phyloP scores from a whole-genome alignment of 345 rosid species.

The Lumnitzera littorea region DNA sequence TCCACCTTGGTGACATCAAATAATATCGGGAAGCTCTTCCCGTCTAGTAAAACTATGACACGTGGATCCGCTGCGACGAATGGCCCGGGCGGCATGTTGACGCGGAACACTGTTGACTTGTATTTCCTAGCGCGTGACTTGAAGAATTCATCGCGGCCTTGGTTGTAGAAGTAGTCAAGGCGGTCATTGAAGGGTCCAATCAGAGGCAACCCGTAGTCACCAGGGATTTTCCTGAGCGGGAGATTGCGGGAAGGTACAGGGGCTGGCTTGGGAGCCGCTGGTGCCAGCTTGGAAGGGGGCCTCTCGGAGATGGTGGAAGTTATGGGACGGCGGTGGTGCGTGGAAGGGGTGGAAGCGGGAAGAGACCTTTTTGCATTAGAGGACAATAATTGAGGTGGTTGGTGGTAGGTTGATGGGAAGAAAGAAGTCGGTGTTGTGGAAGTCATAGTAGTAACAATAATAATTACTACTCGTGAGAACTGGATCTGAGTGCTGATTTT shows the following conservation, averaged over 20 bases:
- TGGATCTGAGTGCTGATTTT: too few species aligned
- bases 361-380: too few species aligned
- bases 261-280: neutral
- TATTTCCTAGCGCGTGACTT: constrained; percentile 11
- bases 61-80: constrained; percentile 12
- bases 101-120: constrained; percentile 21
- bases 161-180: constrained; percentile 23
- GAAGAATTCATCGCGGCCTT: constrained; percentile 24
- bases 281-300: too few species aligned
- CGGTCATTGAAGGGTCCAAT: constrained; percentile 21
- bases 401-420: too few species aligned
- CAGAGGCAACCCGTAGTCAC: constrained; percentile 19
- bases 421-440: too few species aligned
- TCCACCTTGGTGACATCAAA: constrained; percentile 25
- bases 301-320: too few species aligned
- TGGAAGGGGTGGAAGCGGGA: too few species aligned
- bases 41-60: constrained; percentile 22
- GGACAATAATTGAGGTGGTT: too few species aligned
- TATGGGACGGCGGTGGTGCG: too few species aligned
- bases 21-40: constrained; percentile 20
- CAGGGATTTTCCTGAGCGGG: constrained; percentile 17
- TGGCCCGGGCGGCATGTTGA: constrained; percentile 22
- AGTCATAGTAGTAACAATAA: too few species aligned
- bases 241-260: neutral
- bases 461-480: too few species aligned